A percentile compares a stretch with the other conserved stretches of the same genome.
phyloP scores from a whole-genome alignment of 2,329 filamentous ascomycete genomes.

The Ophiocordyceps sinensis region DNA sequence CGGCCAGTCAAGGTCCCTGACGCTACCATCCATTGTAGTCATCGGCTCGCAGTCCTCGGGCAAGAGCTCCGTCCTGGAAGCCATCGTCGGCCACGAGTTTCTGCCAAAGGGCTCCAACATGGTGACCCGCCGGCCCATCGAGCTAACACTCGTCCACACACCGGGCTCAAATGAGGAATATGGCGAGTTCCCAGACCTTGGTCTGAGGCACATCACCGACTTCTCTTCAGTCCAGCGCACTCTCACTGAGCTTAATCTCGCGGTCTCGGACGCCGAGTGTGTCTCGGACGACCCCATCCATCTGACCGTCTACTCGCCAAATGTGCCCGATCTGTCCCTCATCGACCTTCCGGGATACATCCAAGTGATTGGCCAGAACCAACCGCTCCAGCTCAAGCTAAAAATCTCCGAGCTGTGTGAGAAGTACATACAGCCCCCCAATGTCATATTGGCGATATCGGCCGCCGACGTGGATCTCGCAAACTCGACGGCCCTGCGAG shows the following conservation, averaged over 20 bases:
- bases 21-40: conserved; percentile 93
- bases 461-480: conserved; percentile 94
- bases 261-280: conserved; percentile 80
- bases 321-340: conserved; percentile 86
- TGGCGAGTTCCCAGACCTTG: conserved; percentile 88
- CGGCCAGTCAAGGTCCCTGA: conserved; percentile 78
- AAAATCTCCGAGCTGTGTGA: conserved; percentile 95
- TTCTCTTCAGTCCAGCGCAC: conserved; percentile 88
- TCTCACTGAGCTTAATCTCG: conserved; percentile 84
- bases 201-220: conserved; percentile 78
- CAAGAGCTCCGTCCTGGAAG: conserved; percentile 93
- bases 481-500: conserved; percentile 83
- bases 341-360: conserved; percentile 98
- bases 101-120: conserved; percentile 97
- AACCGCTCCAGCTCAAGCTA: conserved; percentile 81
- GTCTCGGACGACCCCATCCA: conserved; percentile 96
- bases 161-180: conserved; percentile 78
- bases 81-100: conserved; percentile 96
- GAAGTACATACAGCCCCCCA: conserved; percentile 93
- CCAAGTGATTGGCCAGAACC: conserved; percentile 82
- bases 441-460: conserved; percentile 93
- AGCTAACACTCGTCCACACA: conserved; percentile 90
- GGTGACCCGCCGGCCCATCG: conserved; percentile 92
- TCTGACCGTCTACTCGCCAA: conserved; percentile 85
- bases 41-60: conserved; percentile 97